Base-by-base conservation (phyloP, 164 flowering plant species). In the Amborella trichopoda region DNA sequence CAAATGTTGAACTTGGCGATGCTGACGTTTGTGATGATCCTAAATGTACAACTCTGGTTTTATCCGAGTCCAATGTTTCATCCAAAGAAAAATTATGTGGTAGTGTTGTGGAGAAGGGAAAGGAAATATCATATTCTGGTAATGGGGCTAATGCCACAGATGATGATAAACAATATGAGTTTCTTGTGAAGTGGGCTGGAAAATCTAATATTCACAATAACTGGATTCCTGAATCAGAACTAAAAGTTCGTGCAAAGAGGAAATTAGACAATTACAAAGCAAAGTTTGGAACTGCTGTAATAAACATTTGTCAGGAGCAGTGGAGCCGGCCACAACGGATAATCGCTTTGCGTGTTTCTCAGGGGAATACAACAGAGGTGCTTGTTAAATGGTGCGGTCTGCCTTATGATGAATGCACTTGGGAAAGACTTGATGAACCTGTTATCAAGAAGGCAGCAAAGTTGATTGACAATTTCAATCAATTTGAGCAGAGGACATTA, bases 151-250 rank as follows among this genome's bases (percentile, higher is more conserved):
- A 33, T 47, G 42, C 19, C 40, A 48, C 21, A 40, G 41, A 41
- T 44, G 50, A 56, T 20, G 30, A 32, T 30, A 28, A 52, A 21
- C 20, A 37, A 0, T 83, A 61, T 69, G 99, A 93, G 60, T 93
- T 71, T 75, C 64, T 93, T 46, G 95, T 93, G 24, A 93, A 93
- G 61, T 93, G 99, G 99, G 88, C 71, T 12, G 97, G 94, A n/a
- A 74, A 67, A 64, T 93, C 99, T 48, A 71, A 93, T 56, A 58
- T 93, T 25, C 97, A 81, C 55, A 83, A 93, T 58, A 73, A 58
- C 50, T 93, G 99, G 99, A 66, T 93, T 39, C 53, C 90, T 46
- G 99, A 93, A 63, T 53, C 82, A 19, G 75, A 72, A 49, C 65
- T 93, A 57, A 93, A 85, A 80, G 60, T 62, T 52, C 52, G 85